Percentiles rank a stretch among this genome's conserved stretches.
phyloP scores from a whole-genome alignment of 2,329 filamentous ascomycete species.

The Beauveria australis region DNA sequence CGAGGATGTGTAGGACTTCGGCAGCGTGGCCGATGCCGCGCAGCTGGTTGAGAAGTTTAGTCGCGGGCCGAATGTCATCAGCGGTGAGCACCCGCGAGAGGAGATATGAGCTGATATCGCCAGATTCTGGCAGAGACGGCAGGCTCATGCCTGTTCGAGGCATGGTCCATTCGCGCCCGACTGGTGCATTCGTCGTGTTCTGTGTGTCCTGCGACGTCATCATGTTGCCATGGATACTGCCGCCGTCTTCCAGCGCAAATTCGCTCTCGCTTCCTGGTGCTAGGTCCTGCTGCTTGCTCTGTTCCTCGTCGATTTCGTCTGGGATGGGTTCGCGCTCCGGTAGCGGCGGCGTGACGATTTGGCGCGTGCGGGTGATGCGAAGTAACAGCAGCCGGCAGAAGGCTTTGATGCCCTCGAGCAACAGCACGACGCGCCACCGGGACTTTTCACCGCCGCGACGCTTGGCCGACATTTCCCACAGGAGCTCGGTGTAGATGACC shows the following conservation, averaged over 20 bases:
- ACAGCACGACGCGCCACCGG: slow-evolving; percentile 78
- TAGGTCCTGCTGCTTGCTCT: slow-evolving; percentile 29
- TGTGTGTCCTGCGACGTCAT: slow-evolving; percentile 21
- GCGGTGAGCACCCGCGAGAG: slow-evolving; percentile 85
- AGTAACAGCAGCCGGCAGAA: slow-evolving; percentile 73
- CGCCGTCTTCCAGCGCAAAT: slow-evolving; percentile 29
- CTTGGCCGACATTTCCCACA: slow-evolving; percentile 97
- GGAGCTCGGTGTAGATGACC: slow-evolving; percentile 86
- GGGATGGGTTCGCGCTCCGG: slow-evolving; percentile 79
- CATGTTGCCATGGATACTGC: background rate
- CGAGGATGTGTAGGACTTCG: slow-evolving; percentile 84
- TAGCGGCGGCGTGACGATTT: slow-evolving; percentile 73
- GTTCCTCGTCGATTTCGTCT: slow-evolving; percentile 35
- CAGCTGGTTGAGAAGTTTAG: slow-evolving; percentile 74
- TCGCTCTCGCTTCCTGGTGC: slow-evolving; percentile 33
- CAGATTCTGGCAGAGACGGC: slow-evolving; percentile 70
- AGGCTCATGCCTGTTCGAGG: slow-evolving; percentile 84
- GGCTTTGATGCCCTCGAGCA: slow-evolving; percentile 81
- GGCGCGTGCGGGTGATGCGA: slow-evolving; percentile 72
- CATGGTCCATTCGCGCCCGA: slow-evolving; percentile 72
- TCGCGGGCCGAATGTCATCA: slow-evolving; percentile 92
- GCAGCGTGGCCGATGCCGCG: slow-evolving; percentile 67
- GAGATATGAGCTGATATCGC: slow-evolving; percentile 80
- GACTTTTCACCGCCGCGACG: slow-evolving; percentile 68
- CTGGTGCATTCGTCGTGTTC: slow-evolving; percentile 23